phyloP scores from a whole-genome alignment of 192 early-diverging fungal species.

The Chytriomyces sp. region DNA sequence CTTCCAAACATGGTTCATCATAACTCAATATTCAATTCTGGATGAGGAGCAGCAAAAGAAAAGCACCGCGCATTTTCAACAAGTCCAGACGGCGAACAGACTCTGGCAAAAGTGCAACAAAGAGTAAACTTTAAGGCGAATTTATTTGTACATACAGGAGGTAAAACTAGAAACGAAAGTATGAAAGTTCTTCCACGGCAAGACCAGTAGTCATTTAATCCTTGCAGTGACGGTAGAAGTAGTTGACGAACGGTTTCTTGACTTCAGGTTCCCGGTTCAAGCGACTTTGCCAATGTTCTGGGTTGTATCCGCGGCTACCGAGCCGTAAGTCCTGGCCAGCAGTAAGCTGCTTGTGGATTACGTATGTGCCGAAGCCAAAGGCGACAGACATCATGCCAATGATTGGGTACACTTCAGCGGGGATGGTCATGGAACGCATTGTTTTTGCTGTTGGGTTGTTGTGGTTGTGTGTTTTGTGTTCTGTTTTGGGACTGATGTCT shows the following conservation, averaged over 20 bases:
- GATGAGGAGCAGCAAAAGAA: too few relatives aligned
- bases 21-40: too few relatives aligned
- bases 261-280: background rate
- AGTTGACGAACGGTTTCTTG: slow-evolving; percentile 1
- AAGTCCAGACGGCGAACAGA: too few relatives aligned
- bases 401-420: slow-evolving; percentile 17
- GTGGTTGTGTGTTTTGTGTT: background rate
- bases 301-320: background rate
- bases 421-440: slow-evolving; percentile 5
- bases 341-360: slow-evolving; percentile 3
- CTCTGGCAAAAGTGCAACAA: too few relatives aligned
- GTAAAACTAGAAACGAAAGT: too few relatives aligned
- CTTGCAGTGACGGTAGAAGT: slow-evolving; percentile 17
- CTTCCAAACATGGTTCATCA: too few relatives aligned
- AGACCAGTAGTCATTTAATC: background rate
- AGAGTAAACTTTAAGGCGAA: too few relatives aligned
- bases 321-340: slow-evolving; percentile 1
- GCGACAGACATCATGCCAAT: slow-evolving; percentile 17
- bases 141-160: too few relatives aligned
- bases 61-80: too few relatives aligned
- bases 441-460: too few relatives aligned
- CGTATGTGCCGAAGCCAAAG: slow-evolving; percentile 12
- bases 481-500: too few relatives aligned
- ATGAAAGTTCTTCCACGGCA: too few relatives aligned
- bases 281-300: background rate